These are phyloP conservation scores for Cynara cardunculus DNA, from an alignment of 129 eudicot species.

Conservation along the genomic window DNA sequence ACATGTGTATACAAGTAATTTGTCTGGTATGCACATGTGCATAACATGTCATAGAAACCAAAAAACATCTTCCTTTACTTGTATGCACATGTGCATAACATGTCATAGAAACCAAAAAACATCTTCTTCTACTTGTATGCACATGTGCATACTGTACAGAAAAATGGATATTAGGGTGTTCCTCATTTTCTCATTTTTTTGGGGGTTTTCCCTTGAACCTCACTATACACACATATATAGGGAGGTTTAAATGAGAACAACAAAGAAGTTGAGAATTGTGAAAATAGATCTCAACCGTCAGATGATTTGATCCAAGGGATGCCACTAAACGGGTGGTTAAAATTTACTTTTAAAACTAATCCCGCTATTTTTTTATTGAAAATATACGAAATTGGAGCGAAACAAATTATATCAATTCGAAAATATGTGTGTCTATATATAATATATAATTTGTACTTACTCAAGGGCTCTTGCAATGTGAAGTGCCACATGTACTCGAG, in stretches of 20 bases:
- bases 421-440: background rate
- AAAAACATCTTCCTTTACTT: no score
- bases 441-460: slow-evolving; percentile 42
- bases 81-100: background rate
- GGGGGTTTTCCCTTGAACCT: background rate
- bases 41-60: no score
- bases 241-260: background rate
- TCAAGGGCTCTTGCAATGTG: slow-evolving; percentile 87
- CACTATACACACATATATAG: background rate
- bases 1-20: background rate
- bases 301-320: background rate
- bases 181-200: background rate
- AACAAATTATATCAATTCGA: background rate
- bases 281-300: background rate
- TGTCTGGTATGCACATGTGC: background rate
- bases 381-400: background rate
- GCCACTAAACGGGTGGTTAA: background rate
- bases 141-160: background rate
- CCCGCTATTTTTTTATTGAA: background rate
- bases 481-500: slow-evolving; percentile 75
- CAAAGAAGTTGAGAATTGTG: background rate
- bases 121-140: background rate
- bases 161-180: background rate
- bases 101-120: no score
- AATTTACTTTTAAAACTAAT: background rate